Evolutionary conservation across 768 basidiomycete genomes (phyloP).

Genomic region (Hypholoma fasciculare): DNA sequence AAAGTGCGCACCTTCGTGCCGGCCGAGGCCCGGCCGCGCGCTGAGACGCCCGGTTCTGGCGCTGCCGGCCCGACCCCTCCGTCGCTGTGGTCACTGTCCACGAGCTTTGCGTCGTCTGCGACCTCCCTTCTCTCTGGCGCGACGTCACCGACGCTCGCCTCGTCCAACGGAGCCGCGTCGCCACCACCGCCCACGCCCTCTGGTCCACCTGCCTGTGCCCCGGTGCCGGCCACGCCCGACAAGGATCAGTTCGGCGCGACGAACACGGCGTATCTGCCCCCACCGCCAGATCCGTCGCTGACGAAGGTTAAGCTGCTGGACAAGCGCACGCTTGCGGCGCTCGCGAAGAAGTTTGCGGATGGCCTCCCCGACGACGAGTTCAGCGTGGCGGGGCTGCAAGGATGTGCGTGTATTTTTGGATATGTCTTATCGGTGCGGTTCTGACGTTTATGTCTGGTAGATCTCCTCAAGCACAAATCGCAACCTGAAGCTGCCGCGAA

Average conservation of each 20-base stretch:
- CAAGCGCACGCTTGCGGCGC: slow-evolving; percentile 56
- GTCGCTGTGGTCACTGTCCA: slow-evolving; percentile 38
- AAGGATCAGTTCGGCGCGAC: slow-evolving; percentile 50
- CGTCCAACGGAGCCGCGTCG: slow-evolving; percentile 8
- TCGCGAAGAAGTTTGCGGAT: slow-evolving; percentile 81
- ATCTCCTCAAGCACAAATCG: slow-evolving; percentile 83
- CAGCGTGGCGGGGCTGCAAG: slow-evolving; percentile 88
- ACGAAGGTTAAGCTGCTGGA: slow-evolving; percentile 62
- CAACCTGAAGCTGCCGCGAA: slow-evolving; percentile 75
- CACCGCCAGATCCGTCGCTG: slow-evolving; percentile 62
- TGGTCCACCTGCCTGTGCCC: slow-evolving; percentile 10
- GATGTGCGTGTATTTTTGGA: slow-evolving; percentile 59
- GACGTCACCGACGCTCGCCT: slow-evolving; percentile 7
- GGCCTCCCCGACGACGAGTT: slow-evolving; percentile 84
- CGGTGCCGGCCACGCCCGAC: slow-evolving; percentile 11
- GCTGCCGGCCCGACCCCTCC: slow-evolving; percentile 1
- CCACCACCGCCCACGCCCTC: slow-evolving; percentile 23
- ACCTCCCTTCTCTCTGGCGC: slow-evolving; percentile 31
- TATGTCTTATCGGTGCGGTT: not conserved
- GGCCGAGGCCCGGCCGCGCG: not conserved
- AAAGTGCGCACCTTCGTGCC: slow-evolving; percentile 13
- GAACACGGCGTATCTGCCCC: slow-evolving; percentile 63
- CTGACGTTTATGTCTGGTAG: slow-evolving; percentile 32
- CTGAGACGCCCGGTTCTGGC: not conserved
- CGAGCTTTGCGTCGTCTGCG: slow-evolving; percentile 46